Conservation (phyloP, 2,329 filamentous ascomycete genomes). For the Beauveria sp. region DNA sequence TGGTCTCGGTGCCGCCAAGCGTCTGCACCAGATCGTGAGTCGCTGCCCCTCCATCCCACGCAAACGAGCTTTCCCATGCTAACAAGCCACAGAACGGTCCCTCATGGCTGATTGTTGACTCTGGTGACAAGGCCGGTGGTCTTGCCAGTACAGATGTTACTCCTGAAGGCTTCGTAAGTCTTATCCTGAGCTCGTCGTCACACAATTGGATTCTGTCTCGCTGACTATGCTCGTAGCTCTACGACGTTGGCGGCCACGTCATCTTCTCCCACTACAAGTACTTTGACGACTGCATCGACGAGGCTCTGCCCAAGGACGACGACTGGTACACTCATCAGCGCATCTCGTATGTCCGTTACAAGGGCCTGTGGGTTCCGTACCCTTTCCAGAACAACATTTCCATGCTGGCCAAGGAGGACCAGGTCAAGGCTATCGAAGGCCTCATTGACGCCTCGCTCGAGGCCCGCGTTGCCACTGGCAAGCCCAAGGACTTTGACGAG, state of each 20-base stretch:
- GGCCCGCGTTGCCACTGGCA: slow-evolving; percentile 76
- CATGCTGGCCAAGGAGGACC: slow-evolving; percentile 94
- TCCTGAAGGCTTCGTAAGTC: slow-evolving; percentile 90
- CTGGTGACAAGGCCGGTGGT: slow-evolving; percentile 85
- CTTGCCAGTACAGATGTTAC: slow-evolving; percentile 93
- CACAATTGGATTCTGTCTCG: background rate
- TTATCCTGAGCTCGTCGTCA: slow-evolving; percentile 11
- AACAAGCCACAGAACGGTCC: slow-evolving; percentile 61
- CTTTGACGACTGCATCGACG: slow-evolving; percentile 97
- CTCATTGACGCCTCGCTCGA: slow-evolving; percentile 92
- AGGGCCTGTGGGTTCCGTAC: slow-evolving; percentile 94
- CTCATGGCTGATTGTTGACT: slow-evolving; percentile 94
- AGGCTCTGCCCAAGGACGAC: slow-evolving; percentile 85
- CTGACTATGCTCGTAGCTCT: slow-evolving; percentile 55
- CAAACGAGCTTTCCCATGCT: slow-evolving; percentile 17
- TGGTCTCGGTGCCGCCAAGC: slow-evolving; percentile 90
- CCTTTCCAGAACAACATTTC: slow-evolving; percentile 99
- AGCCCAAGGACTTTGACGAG: slow-evolving; percentile 96
- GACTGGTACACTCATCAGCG: slow-evolving; percentile 99
- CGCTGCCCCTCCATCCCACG: slow-evolving; percentile 15
- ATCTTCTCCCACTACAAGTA: slow-evolving; percentile 99
- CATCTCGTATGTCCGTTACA: slow-evolving; percentile 98
- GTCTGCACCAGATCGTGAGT: slow-evolving; percentile 88
- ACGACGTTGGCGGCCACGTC: slow-evolving; percentile 96
- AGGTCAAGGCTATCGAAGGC: slow-evolving; percentile 88